Evolutionary conservation across 306 rosid genomes (phyloP), one percentile per base, ranked within the genome.

Genomic region (Crataegus laevigata): DNA sequence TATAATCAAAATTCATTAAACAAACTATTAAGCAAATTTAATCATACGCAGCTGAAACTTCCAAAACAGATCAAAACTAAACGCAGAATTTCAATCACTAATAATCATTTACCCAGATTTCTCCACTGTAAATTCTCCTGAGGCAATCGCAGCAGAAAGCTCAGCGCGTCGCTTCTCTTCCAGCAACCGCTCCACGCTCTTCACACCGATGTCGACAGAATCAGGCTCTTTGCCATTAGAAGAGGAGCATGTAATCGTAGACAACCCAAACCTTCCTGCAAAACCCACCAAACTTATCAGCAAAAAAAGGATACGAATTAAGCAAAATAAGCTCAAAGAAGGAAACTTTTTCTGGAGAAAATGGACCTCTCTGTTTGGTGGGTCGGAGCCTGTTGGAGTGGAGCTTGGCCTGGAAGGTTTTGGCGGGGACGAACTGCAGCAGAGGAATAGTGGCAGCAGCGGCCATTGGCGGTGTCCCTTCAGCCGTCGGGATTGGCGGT

Each of bases 41-140:
- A 32, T 6, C 64, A 30, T 19, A 29, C 24, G n/a, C 11, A 64
- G 38, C 36, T 34, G 78, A 66, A 45, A 51, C n/a, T 71, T 3
- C 66, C 34, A 36, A 36, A 25, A 55, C 17, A 30, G 21, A 58
- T 29, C 50, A 77, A n/a, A 55, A 43, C 22, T 24, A 50, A 45
- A 3, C 4, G 6, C 36, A 14, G 7, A 15, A 14, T 73, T 40
- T 22, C 34, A 40, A 22, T 9, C 24, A 22, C 21, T 54, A 54
- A 12, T 19, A 75, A 26, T 36, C 63, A 83, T 83, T 50, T 50
- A 94, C 99, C 93, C 90, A 50, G 89, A 73, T 76, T 85, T 77
- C 15, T 82, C 79, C n/a, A 88, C 96, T 2, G 97, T 88, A 77
- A 89, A 94, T 76, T 85, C 96, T 51, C 99, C 96, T 47, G 93